A percentile compares a stretch with the other conserved stretches of the same genome.
These are phyloP conservation scores for Carex scoparia DNA, from an alignment of 176 grass and related monocot genomes.

Conservation along the genomic window DNA sequence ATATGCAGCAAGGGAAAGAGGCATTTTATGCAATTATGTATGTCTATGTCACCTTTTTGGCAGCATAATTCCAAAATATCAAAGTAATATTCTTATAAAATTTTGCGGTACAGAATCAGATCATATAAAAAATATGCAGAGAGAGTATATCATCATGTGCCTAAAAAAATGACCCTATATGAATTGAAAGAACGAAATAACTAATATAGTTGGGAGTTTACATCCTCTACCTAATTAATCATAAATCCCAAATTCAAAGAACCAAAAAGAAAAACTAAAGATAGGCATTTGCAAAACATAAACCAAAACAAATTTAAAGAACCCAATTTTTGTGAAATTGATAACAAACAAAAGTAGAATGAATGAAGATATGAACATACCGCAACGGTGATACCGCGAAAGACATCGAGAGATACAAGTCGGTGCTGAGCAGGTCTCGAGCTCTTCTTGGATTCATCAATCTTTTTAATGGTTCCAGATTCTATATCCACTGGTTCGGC, in stretches of 20 bases:
- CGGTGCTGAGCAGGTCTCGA: neutral
- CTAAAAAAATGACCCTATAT: neutral
- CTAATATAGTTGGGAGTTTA: neutral
- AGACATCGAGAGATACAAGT: constrained; percentile 76
- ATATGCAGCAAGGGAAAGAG: neutral
- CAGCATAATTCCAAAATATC: constrained; percentile 7
- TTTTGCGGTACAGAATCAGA: neutral
- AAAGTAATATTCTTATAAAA: neutral
- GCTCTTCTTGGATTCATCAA: constrained; percentile 7
- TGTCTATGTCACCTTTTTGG: constrained; percentile 4
- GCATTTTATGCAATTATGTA: neutral
- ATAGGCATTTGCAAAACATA: neutral
- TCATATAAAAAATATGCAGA: neutral
- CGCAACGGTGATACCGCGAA: constrained; percentile 62
- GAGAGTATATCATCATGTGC: neutral
- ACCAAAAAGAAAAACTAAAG: neutral
- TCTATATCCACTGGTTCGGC: constrained; percentile 14
- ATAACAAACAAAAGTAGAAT: neutral
- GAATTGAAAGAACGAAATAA: neutral
- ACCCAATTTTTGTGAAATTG: neutral
- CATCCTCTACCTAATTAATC: neutral
- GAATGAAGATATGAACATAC: constrained; percentile 22
- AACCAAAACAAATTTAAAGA: neutral
- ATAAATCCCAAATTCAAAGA: neutral
- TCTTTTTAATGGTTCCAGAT: neutral